A percentile compares a stretch with the other conserved stretches of the same genome.
Evolutionary conservation across 805 yeast species (phyloP).

Genomic region (Myxozyma neglecta): DNA sequence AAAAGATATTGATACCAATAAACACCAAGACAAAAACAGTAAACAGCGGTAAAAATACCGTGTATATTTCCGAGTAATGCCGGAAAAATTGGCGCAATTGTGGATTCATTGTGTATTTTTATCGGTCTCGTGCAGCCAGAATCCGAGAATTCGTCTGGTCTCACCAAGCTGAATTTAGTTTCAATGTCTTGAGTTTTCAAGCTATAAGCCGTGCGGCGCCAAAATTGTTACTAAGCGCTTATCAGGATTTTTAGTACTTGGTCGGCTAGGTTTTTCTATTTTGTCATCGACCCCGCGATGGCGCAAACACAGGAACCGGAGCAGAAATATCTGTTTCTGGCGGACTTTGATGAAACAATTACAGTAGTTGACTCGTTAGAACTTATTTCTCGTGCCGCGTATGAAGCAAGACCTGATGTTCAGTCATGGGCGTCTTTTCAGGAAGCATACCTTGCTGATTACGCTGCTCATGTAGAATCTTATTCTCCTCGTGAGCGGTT

Average conservation of each 20-base stretch:
- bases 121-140: neutral
- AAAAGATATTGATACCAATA: conserved; percentile 4
- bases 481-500: neutral
- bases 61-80: conserved; percentile 29
- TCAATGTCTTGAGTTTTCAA: no score
- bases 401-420: conserved; percentile 1
- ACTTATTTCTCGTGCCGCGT: conserved; percentile 31
- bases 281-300: neutral
- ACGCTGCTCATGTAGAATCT: neutral
- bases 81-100: conserved; percentile 16
- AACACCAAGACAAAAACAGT: conserved; percentile 16
- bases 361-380: conserved; percentile 29
- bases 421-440: conserved; percentile 25
- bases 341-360: conserved; percentile 35
- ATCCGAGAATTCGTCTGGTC: no score
- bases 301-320: neutral
- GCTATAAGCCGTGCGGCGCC: no score
- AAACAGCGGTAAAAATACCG: conserved; percentile 29
- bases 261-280: no score
- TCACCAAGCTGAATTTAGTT: no score
- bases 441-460: conserved; percentile 27
- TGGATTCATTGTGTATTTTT: neutral
- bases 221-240: no score
- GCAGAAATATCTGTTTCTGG: conserved; percentile 7
- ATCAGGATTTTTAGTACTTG: no score